Conservation (phyloP, 139 green algal species). For the Closterium sp. region DNA sequence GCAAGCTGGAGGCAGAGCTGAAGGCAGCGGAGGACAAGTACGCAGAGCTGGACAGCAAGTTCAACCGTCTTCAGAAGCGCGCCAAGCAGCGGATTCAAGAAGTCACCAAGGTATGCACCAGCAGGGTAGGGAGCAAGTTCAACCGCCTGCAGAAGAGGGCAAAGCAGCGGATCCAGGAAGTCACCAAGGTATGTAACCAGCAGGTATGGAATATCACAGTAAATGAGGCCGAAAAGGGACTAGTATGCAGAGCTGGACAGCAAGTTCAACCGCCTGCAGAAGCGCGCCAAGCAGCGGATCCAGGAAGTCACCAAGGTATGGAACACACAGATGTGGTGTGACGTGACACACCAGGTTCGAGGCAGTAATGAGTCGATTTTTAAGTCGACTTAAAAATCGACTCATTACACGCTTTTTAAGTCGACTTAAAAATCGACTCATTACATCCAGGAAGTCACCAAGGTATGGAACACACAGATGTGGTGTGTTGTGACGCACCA, state of each 20-base stretch:
- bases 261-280: conserved; percentile 31
- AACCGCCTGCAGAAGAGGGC: conserved; percentile 24
- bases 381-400: too few relatives aligned
- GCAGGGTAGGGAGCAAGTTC: conserved; percentile 12
- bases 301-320: conserved; percentile 33
- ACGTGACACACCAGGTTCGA: too few relatives aligned
- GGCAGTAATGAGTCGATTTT: too few relatives aligned
- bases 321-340: too few relatives aligned
- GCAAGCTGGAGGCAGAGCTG: background rate
- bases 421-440: too few relatives aligned
- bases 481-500: too few relatives aligned
- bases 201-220: too few relatives aligned
- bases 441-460: conserved; percentile 40
- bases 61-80: conserved; percentile 18
- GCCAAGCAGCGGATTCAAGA: conserved; percentile 38
- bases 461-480: background rate
- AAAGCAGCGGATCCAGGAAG: conserved; percentile 36
- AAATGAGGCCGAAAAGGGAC: background rate
- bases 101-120: conserved; percentile 23
- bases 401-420: too few relatives aligned
- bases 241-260: background rate
- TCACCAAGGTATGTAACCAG: too few relatives aligned
- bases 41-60: conserved; percentile 12
- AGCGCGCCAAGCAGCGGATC: conserved; percentile 32
- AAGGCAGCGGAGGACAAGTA: conserved; percentile 20